Evolutionary conservation across 208 protist species (phyloP).

Genomic region (Acanthamoeba royreba): DNA sequence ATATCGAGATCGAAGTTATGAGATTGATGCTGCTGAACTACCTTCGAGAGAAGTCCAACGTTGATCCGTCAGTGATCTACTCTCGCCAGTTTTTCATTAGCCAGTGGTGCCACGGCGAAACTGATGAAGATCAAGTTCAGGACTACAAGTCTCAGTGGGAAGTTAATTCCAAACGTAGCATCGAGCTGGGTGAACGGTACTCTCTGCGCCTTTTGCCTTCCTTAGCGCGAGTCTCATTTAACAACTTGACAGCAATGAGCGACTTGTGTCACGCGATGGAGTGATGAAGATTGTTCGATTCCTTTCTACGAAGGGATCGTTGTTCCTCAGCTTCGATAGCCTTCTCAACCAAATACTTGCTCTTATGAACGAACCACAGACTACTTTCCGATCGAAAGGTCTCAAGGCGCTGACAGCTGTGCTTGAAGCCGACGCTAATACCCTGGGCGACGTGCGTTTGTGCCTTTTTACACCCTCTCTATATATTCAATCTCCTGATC

Average conservation of each 20-base stretch:
- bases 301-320: background rate
- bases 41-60: background rate
- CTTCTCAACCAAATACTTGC: background rate
- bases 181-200: background rate
- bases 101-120: conserved; percentile 10
- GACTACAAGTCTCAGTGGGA: conserved; percentile 47
- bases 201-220: background rate
- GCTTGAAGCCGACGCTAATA: background rate
- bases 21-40: conserved; percentile 24
- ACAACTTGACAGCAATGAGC: background rate
- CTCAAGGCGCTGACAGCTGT: conserved; percentile 20
- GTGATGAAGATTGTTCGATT: conserved; percentile 44
- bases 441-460: conserved; percentile 8
- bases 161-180: background rate
- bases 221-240: background rate
- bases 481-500: background rate
- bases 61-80: background rate
- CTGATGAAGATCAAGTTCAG: background rate
- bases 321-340: conserved; percentile 23
- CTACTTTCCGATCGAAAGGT: conserved; percentile 38
- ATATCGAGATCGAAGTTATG: conserved; percentile 4
- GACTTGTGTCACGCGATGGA: background rate
- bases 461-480: background rate
- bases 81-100: conserved; percentile 44
- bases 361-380: conserved; percentile 8